phyloP scores from a whole-genome alignment of 345 rosid species.

The Euphorbia lathyris region DNA sequence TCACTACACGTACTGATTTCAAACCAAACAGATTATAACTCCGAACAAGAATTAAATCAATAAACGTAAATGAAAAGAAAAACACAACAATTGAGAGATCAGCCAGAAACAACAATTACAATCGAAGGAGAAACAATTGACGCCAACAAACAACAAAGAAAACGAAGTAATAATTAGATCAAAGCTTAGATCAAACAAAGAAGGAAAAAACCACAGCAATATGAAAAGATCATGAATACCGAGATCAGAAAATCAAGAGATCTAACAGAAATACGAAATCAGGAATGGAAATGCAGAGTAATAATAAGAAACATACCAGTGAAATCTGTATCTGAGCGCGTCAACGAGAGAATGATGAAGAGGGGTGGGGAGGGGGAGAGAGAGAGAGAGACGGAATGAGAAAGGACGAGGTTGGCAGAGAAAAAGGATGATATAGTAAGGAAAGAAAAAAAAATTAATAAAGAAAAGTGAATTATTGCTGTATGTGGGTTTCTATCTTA shows the following conservation, averaged over 20 bases:
- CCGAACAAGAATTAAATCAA: not conserved
- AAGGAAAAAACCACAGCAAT: constrained; percentile 18
- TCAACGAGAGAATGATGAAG: constrained; percentile 14
- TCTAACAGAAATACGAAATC: constrained; percentile 19
- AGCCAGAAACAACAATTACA: constrained; percentile 13
- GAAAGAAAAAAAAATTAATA: not conserved
- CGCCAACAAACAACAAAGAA: constrained; percentile 4
- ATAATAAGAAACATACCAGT: constrained; percentile 16
- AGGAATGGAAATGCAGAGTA: not conserved
- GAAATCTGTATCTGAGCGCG: not conserved
- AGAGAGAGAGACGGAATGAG: constrained; percentile 16
- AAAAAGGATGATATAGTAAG: not conserved
- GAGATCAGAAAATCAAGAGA: constrained; percentile 34
- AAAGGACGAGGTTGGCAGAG: not conserved
- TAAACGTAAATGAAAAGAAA: not conserved
- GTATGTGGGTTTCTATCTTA: constrained; percentile 21
- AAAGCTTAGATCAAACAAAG: constrained; percentile 23
- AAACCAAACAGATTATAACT: not conserved
- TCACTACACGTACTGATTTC: not conserved
- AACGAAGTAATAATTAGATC: constrained; percentile 23
- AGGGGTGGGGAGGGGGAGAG: not conserved
- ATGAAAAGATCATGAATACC: constrained; percentile 20
- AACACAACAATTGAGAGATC: constrained; percentile 1
- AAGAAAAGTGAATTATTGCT: constrained; percentile 39
- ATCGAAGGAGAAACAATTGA: constrained; percentile 2